These are phyloP conservation scores for Fusarium paranaense DNA, from an alignment of 2,329 filamentous ascomycete species.

Conservation along the genomic window DNA sequence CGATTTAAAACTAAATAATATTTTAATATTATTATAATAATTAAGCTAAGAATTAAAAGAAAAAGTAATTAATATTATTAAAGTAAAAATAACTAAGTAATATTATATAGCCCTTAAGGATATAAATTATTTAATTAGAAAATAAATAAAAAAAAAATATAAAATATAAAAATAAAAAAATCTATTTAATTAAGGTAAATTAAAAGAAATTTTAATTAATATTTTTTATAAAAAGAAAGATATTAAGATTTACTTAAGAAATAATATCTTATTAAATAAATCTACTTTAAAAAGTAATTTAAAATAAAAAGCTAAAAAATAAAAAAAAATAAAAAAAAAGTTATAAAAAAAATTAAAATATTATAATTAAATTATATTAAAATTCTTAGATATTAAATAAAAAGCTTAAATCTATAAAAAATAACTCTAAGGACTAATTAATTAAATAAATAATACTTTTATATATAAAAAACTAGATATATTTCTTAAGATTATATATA, in stretches of 20 bases:
- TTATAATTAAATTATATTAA: not conserved
- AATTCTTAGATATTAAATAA: not conserved
- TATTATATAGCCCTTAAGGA: not conserved
- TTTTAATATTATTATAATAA: too few species aligned
- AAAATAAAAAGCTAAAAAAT: too few species aligned
- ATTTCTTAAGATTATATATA: not conserved
- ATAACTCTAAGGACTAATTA: not conserved
- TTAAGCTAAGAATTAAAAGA: too few species aligned
- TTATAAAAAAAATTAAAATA: not conserved
- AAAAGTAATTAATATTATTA: not conserved
- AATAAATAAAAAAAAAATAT: not conserved
- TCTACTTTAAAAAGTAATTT: not conserved
- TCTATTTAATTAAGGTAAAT: not conserved
- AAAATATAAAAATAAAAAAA: not conserved
- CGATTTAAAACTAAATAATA: too few species aligned
- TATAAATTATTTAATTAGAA: not conserved
- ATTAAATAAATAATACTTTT: not conserved
- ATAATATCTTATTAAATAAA: not conserved
- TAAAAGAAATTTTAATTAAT: not conserved
- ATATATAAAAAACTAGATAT: not conserved
- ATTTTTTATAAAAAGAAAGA: too few species aligned
- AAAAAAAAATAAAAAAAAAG: not conserved
- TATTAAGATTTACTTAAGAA: not conserved
- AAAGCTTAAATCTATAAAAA: not conserved
- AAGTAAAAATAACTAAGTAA: not conserved